Percentiles rank a stretch among this genome's conserved stretches.
Conservation (phyloP, 495 filamentous ascomycete genomes). For the Aspergillus affinis region DNA sequence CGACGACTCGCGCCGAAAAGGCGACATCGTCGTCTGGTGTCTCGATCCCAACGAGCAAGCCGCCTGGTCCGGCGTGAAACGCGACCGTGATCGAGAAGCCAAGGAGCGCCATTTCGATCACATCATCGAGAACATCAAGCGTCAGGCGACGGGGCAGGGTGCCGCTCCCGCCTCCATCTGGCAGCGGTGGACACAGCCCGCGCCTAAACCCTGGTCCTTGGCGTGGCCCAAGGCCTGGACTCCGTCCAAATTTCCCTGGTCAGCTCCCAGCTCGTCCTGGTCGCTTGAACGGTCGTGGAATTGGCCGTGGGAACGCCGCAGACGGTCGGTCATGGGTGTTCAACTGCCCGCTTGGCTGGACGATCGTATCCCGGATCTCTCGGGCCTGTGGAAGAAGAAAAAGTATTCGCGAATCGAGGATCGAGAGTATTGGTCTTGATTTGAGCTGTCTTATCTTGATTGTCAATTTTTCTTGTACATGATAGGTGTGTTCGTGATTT, state of each 20-base stretch:
- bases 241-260: background rate
- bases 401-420: slow-evolving; percentile 1
- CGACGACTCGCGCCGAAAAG: slow-evolving; percentile 80
- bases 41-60: slow-evolving; percentile 40
- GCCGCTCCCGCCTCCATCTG: background rate
- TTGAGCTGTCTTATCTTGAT: background rate
- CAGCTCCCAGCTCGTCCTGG: slow-evolving; percentile 2
- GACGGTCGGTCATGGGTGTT: slow-evolving; percentile 13
- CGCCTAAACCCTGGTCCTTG: background rate
- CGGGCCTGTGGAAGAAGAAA: background rate
- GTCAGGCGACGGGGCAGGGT: slow-evolving; percentile 14
- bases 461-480: background rate
- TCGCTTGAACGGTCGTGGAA: slow-evolving; percentile 19
- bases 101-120: slow-evolving; percentile 40
- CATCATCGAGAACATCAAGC: slow-evolving; percentile 31
- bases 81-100: slow-evolving; percentile 21
- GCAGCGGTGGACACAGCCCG: slow-evolving; percentile 21
- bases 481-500: background rate
- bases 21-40: slow-evolving; percentile 87
- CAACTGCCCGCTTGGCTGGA: slow-evolving; percentile 12
- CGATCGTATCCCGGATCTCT: background rate
- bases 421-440: slow-evolving; percentile 3
- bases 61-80: slow-evolving; percentile 29
- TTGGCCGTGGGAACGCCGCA: slow-evolving; percentile 31
- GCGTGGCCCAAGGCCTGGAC: background rate